phyloP scores from a whole-genome alignment of 169 alveolate species.

The Plasmodium adleri region DNA sequence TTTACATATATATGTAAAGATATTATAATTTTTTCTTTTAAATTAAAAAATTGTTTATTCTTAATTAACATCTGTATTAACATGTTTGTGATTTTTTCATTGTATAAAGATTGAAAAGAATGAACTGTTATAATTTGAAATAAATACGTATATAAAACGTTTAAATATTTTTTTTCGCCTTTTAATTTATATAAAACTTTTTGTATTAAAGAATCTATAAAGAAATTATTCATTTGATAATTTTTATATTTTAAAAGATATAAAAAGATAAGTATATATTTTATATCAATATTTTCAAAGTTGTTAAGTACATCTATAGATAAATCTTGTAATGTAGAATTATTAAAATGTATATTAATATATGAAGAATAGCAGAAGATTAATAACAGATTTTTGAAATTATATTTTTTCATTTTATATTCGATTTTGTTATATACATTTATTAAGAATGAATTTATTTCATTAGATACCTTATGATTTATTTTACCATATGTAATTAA shows the following conservation, averaged over 20 bases:
- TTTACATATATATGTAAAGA: constrained; percentile 30
- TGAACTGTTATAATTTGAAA: constrained; percentile 13
- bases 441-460: constrained; percentile 29
- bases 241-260: constrained; percentile 52
- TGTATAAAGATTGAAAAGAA: constrained; percentile 8
- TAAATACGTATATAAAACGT: not conserved
- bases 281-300: constrained; percentile 9
- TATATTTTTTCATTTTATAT: constrained; percentile 38
- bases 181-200: constrained; percentile 22
- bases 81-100: constrained; percentile 6
- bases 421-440: constrained; percentile 30
- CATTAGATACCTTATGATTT: not conserved
- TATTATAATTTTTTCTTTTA: constrained; percentile 32
- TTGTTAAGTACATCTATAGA: constrained; percentile 63
- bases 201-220: constrained; percentile 29
- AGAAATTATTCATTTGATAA: constrained; percentile 27
- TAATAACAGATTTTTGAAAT: constrained; percentile 16
- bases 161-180: constrained; percentile 3
- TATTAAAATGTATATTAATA: constrained; percentile 33
- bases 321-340: constrained; percentile 37
- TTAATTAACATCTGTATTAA: constrained; percentile 6
- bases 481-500: constrained; percentile 30
- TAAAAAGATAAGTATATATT: constrained; percentile 20
- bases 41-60: not conserved
- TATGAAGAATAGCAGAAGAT: constrained; percentile 49